These are phyloP conservation scores for Puccinia triticina DNA, from an alignment of 1,284 basidiomycete species.

Conservation along the genomic window DNA sequence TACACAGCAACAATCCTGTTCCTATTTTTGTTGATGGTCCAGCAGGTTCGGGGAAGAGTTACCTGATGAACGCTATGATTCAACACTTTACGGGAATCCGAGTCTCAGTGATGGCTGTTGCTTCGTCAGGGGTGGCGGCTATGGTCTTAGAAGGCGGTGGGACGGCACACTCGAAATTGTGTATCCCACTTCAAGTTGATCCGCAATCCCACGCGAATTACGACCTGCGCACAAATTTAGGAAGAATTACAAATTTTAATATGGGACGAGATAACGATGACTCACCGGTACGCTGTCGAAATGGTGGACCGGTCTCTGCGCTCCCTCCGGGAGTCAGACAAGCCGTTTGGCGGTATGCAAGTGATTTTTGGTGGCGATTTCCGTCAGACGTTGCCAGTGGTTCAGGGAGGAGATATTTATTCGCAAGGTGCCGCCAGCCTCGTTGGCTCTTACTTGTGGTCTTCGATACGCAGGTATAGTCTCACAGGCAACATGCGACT, in stretches of 20 bases:
- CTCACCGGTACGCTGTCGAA: background rate
- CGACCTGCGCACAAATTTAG: too few relatives aligned
- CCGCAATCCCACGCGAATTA: background rate
- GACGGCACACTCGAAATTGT: conserved; percentile 64
- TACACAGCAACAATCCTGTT: conserved; percentile 52
- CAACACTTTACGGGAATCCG: conserved; percentile 57
- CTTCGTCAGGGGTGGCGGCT: conserved; percentile 63
- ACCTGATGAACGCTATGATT: conserved; percentile 63
- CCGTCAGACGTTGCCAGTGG: conserved; percentile 9
- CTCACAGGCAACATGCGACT: background rate
- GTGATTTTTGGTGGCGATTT: conserved; percentile 27
- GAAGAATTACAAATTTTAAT: background rate
- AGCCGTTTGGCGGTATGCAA: background rate
- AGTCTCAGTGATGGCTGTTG: conserved; percentile 59
- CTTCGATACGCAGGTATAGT: background rate
- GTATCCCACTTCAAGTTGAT: conserved; percentile 60
- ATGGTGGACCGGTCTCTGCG: conserved; percentile 13
- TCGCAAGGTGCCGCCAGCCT: background rate
- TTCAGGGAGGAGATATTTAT: background rate
- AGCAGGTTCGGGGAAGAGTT: conserved; percentile 66
- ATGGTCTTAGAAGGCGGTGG: conserved; percentile 62
- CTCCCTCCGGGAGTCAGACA: background rate
- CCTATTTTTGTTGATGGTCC: conserved; percentile 64
- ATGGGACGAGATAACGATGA: conserved; percentile 47
- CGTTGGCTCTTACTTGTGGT: background rate